phyloP scores from a whole-genome alignment of 2,329 filamentous ascomycete genomes.

The Epichloe baconii region DNA sequence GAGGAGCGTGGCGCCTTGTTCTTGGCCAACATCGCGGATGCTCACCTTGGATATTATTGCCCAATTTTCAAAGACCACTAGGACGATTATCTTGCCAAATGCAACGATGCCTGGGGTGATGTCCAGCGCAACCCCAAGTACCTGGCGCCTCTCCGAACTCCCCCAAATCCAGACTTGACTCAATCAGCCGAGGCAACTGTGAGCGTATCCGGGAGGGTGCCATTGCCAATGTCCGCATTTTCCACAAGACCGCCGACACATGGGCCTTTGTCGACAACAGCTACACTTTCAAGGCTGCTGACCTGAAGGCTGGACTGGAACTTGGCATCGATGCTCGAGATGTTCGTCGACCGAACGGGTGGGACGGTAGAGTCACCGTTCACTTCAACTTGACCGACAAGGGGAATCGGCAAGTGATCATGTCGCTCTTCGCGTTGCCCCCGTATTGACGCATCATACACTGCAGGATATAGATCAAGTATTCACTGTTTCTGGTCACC shows the following conservation, averaged over 20 bases:
- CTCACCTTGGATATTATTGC: no score
- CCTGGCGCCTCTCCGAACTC: slow-evolving; percentile 20
- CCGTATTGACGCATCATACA: slow-evolving; percentile 25
- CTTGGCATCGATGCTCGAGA: slow-evolving; percentile 25
- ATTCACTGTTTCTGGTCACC: slow-evolving; percentile 9
- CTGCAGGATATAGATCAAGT: slow-evolving; percentile 17
- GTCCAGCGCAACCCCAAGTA: slow-evolving; percentile 16
- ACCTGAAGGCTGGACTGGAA: slow-evolving; percentile 17
- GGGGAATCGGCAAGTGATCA: slow-evolving; percentile 9
- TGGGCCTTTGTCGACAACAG: slow-evolving; percentile 17
- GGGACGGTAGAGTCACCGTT: slow-evolving; percentile 17
- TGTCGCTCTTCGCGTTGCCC: slow-evolving; percentile 23
- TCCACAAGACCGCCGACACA: slow-evolving; percentile 9
- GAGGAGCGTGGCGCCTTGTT: slow-evolving; percentile 19
- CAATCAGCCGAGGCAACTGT: slow-evolving; percentile 10
- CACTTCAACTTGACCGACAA: slow-evolving; percentile 17
- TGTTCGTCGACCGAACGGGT: slow-evolving; percentile 10
- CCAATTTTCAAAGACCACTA: no score
- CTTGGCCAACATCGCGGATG: slow-evolving; percentile 24
- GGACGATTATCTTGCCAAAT: no score
- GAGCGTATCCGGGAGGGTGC: slow-evolving; percentile 4
- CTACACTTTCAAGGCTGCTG: slow-evolving; percentile 15
- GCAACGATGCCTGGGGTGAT: slow-evolving; percentile 24
- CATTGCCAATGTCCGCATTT: slow-evolving; percentile 16
- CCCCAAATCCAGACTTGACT: slow-evolving; percentile 12